phyloP scores from a whole-genome alignment of 192 early-diverging fungal genomes.

The Martensiomyces pterosporus region DNA sequence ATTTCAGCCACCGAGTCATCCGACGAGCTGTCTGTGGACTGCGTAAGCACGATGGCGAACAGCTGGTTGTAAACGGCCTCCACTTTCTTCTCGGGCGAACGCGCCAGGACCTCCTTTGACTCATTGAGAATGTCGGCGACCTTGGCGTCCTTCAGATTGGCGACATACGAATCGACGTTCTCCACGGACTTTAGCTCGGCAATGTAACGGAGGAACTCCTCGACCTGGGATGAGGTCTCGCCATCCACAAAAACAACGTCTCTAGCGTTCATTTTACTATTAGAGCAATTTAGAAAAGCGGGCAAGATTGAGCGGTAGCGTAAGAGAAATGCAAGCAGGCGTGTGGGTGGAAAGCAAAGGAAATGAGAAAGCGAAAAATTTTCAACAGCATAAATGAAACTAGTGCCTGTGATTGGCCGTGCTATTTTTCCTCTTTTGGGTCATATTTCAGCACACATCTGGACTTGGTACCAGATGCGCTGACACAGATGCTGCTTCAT shows the following conservation, averaged over 20 bases:
- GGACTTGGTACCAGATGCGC: no score
- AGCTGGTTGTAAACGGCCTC: conserved; percentile 48
- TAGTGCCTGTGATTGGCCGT: no score
- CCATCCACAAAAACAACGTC: conserved; percentile 52
- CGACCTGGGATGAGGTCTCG: conserved; percentile 49
- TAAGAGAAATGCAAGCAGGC: no score
- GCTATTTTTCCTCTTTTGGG: no score
- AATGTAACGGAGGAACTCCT: conserved; percentile 69
- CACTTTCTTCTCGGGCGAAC: conserved; percentile 19
- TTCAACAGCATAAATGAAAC: neutral
- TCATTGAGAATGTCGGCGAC: conserved; percentile 47
- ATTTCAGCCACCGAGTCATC: conserved; percentile 3
- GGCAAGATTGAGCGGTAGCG: no score
- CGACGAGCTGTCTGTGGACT: neutral
- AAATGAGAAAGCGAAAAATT: conserved; percentile 4
- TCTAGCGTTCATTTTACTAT: conserved; percentile 30
- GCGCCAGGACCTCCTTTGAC: conserved; percentile 40
- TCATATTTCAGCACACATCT: no score
- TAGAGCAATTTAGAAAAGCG: neutral
- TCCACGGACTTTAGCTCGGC: conserved; percentile 10
- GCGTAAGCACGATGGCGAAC: conserved; percentile 18
- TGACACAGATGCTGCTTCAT: no score
- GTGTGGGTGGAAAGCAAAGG: conserved; percentile 21
- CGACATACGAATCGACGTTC: conserved; percentile 13
- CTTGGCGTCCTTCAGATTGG: conserved; percentile 51